These are phyloP conservation scores for Hypoxylon lenormandii DNA, from an alignment of 495 filamentous ascomycete species.

Conservation along the genomic window DNA sequence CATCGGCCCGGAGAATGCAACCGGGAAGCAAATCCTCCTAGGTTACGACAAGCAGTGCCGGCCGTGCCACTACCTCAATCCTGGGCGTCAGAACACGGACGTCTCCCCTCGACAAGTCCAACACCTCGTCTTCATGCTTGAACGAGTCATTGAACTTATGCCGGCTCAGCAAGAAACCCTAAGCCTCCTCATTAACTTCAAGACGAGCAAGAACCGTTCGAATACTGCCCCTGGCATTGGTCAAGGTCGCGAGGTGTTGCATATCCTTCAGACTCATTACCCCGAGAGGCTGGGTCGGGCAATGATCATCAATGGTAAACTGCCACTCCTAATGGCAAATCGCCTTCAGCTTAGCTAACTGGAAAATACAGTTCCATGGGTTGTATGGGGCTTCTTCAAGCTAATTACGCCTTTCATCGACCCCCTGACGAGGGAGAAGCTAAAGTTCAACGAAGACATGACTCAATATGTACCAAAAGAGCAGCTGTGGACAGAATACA, in stretches of 20 bases:
- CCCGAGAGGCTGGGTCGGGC: constrained; percentile 91
- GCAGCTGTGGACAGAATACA: constrained; percentile 78
- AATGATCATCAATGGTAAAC: constrained; percentile 83
- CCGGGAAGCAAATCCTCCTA: constrained; percentile 89
- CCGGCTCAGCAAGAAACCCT: constrained; percentile 84
- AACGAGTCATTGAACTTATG: constrained; percentile 88
- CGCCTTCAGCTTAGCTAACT: constrained; percentile 19
- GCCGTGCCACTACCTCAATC: constrained; percentile 88
- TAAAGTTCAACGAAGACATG: constrained; percentile 94
- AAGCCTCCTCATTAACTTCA: constrained; percentile 88
- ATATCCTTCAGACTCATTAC: constrained; percentile 93
- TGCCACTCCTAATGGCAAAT: constrained; percentile 10
- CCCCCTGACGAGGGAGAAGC: constrained; percentile 86
- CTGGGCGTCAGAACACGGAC: constrained; percentile 90
- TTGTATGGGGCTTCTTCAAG: constrained; percentile 92
- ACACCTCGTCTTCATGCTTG: constrained; percentile 94
- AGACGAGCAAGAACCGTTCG: constrained; percentile 71
- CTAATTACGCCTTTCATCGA: constrained; percentile 96
- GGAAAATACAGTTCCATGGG: constrained; percentile 76
- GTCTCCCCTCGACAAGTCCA: constrained; percentile 90
- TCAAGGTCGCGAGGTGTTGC: constrained; percentile 80
- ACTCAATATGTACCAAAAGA: constrained; percentile 76
- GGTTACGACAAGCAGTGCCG: constrained; percentile 87
- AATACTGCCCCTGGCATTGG: constrained; percentile 80
- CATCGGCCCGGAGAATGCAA: constrained; percentile 90